Evolutionary conservation across 805 yeast genomes (phyloP).

Genomic region (Candida dendrica): DNA sequence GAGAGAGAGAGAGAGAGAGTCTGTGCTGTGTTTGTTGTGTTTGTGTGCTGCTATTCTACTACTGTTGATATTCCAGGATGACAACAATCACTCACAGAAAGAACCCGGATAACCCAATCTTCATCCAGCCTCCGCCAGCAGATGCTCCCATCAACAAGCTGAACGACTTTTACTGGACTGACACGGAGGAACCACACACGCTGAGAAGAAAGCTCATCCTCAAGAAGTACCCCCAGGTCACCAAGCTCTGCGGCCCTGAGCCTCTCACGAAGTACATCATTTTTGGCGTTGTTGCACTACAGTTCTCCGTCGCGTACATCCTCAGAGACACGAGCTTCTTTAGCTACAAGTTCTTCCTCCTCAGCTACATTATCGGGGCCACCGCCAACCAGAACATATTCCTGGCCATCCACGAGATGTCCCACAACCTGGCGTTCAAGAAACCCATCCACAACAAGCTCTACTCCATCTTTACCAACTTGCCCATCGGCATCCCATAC

Average conservation of each 20-base stretch:
- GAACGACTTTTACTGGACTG: conserved; percentile 79
- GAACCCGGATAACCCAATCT: conserved; percentile 16
- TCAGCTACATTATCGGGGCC: conserved; percentile 80
- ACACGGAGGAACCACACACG: conserved; percentile 75
- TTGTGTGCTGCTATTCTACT: too few relatives aligned
- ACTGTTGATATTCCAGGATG: conserved; percentile 6
- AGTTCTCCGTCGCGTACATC: conserved; percentile 54
- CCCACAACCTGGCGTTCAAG: conserved; percentile 79
- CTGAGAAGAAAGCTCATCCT: conserved; percentile 66
- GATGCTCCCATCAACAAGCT: conserved; percentile 25
- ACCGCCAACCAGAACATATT: conserved; percentile 80
- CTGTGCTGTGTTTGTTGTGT: too few relatives aligned
- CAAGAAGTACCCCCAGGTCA: conserved; percentile 70
- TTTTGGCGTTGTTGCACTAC: conserved; percentile 57
- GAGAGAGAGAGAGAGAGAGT: too few relatives aligned
- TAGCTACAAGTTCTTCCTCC: conserved; percentile 44
- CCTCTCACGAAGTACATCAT: conserved; percentile 79
- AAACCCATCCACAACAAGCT: conserved; percentile 71
- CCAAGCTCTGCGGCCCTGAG: conserved; percentile 78
- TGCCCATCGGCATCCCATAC: conserved; percentile 88
- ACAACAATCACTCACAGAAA: conserved; percentile 21
- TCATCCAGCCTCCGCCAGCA: conserved; percentile 24
- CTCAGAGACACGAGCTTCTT: conserved; percentile 49
- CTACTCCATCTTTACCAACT: conserved; percentile 68
- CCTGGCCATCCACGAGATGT: conserved; percentile 81